These are phyloP conservation scores for Ganoderma meredithae DNA, from an alignment of 1,284 basidiomycete species.

Conservation along the genomic window DNA sequence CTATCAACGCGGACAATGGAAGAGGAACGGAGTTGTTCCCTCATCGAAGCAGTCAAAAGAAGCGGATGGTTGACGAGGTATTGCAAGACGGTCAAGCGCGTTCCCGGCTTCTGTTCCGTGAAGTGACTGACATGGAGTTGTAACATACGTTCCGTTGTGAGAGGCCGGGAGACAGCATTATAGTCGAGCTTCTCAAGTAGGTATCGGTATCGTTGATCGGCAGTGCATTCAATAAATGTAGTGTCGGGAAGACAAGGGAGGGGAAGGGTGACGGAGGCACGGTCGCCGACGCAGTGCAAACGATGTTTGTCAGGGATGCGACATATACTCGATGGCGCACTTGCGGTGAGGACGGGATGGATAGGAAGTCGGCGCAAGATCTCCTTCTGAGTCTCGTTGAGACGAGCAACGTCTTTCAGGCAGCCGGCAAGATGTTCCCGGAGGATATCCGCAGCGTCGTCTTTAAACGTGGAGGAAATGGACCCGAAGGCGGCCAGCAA, in stretches of 20 bases:
- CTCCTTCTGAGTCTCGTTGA: constrained; percentile 7
- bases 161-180: neutral
- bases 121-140: constrained; percentile 17
- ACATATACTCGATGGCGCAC: neutral
- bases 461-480: neutral
- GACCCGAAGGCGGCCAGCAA: constrained; percentile 15
- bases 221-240: constrained; percentile 13
- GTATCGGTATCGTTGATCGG: neutral
- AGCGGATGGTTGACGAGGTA: constrained; percentile 8
- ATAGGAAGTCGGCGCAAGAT: constrained; percentile 21
- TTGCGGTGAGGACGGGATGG: constrained; percentile 12
- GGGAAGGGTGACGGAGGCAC: neutral
- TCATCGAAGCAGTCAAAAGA: neutral
- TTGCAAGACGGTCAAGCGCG: constrained; percentile 18
- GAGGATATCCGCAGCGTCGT: constrained; percentile 4
- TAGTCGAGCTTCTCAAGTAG: constrained; percentile 25
- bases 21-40: constrained; percentile 10
- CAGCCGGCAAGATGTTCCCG: constrained; percentile 12
- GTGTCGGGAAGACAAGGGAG: constrained; percentile 12
- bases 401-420: constrained; percentile 3
- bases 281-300: neutral
- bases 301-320: neutral
- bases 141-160: constrained; percentile 15
- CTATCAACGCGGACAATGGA: constrained; percentile 23
- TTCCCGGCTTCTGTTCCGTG: constrained; percentile 6